A percentile compares a stretch with the other conserved stretches of the same genome.
phyloP scores from a whole-genome alignment of 305 asterid genomes.

The Petunia hybrid region DNA sequence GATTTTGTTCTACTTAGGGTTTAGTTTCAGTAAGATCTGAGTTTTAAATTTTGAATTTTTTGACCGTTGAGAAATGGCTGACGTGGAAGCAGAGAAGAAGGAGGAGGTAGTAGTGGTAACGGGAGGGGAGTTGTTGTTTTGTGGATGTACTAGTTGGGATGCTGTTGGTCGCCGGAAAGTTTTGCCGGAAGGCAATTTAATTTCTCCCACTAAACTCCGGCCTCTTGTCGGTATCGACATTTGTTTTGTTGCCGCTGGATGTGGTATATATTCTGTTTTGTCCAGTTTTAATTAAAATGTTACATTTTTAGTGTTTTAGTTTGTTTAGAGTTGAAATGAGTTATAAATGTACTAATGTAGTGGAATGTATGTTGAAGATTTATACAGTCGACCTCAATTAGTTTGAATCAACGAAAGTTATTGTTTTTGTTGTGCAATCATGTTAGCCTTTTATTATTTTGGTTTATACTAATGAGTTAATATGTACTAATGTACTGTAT shows the following conservation, averaged over 20 bases:
- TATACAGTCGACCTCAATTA: background rate
- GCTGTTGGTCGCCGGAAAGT: slow-evolving; percentile 80
- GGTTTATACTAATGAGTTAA: too few relatives aligned
- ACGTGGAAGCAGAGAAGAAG: slow-evolving; percentile 60
- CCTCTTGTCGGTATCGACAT: slow-evolving; percentile 83
- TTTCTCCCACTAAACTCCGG: slow-evolving; percentile 86
- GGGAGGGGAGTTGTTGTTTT: slow-evolving; percentile 88
- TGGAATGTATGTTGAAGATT: background rate
- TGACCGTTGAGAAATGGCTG: slow-evolving; percentile 62
- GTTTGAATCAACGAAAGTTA: background rate
- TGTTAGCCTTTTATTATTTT: too few relatives aligned
- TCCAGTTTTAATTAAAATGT: background rate
- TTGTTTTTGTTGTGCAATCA: background rate
- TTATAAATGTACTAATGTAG: background rate
- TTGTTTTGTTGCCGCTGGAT: slow-evolving; percentile 87
- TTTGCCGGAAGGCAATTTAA: slow-evolving; percentile 67
- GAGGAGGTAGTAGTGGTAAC: slow-evolving; percentile 50
- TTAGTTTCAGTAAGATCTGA: slow-evolving; percentile 43
- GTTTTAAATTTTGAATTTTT: slow-evolving; percentile 34
- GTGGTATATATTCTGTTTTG: slow-evolving; percentile 52
- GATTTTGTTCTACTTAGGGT: slow-evolving; percentile 19
- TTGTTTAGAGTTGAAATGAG: background rate
- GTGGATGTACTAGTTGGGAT: slow-evolving; percentile 94
- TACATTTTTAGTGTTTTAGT: background rate
- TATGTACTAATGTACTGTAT: too few relatives aligned